Percentiles rank a stretch among this genome's conserved stretches.
Evolutionary conservation across 768 basidiomycete genomes (phyloP).

Genomic region (Lactarius pseudohatsudake): DNA sequence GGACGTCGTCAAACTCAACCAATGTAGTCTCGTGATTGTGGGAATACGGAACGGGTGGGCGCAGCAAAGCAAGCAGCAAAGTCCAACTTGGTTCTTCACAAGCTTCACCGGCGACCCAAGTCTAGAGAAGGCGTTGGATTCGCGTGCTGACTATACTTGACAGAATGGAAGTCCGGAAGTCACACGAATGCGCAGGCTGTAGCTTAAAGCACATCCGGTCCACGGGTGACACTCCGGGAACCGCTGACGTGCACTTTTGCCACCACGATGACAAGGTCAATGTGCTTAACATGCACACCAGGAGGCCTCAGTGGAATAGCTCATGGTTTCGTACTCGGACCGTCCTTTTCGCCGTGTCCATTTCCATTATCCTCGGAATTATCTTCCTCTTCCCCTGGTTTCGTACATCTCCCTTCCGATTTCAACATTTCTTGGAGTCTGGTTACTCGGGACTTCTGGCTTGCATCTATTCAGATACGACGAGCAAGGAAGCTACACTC

Average conservation of each 20-base stretch:
- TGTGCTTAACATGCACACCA: background rate
- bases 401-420: background rate
- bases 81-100: background rate
- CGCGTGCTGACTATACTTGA: background rate
- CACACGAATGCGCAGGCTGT: background rate
- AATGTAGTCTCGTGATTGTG: background rate
- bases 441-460: background rate
- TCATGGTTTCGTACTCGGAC: conserved; percentile 8
- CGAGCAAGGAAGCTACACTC: background rate
- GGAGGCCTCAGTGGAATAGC: background rate
- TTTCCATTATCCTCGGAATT: conserved; percentile 3
- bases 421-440: background rate
- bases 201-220: background rate
- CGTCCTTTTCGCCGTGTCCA: background rate
- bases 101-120: background rate
- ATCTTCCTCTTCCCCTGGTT: background rate
- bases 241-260: background rate
- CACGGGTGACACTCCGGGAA: background rate
- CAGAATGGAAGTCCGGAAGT: background rate
- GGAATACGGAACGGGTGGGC: background rate
- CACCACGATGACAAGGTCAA: background rate
- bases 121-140: background rate
- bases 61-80: too few relatives aligned
- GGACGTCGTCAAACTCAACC: too few relatives aligned
- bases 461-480: background rate